Evolutionary conservation across 768 basidiomycete genomes (phyloP).

Genomic region (Exsudoporus frostii): DNA sequence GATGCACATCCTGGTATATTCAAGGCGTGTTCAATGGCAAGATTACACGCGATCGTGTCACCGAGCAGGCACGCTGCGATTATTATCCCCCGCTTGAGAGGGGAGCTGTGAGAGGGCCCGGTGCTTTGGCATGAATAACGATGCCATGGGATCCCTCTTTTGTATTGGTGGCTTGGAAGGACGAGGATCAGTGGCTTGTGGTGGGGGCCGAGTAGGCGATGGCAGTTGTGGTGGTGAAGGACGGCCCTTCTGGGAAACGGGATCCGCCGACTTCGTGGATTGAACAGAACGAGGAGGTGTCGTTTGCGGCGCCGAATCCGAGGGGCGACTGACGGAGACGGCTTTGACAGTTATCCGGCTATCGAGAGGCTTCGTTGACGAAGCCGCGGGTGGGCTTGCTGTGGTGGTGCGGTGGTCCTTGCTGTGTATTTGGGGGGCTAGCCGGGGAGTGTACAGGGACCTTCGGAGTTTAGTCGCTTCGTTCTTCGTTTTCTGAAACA

Average conservation of each 20-base stretch:
- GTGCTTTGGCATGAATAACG: slow-evolving; percentile 73
- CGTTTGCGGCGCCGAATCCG: slow-evolving; percentile 10
- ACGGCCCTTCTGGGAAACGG: slow-evolving; percentile 18
- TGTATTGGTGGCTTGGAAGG: slow-evolving; percentile 37
- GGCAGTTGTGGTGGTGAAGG: slow-evolving; percentile 29
- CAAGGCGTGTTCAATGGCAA: background rate
- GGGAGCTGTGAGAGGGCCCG: slow-evolving; percentile 58
- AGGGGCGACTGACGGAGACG: slow-evolving; percentile 40
- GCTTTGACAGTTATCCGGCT: slow-evolving; percentile 53
- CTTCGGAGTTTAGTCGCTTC: slow-evolving; percentile 69
- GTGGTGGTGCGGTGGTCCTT: slow-evolving; percentile 40
- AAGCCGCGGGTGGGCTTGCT: slow-evolving; percentile 34
- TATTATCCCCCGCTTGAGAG: slow-evolving; percentile 27
- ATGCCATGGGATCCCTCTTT: slow-evolving; percentile 63
- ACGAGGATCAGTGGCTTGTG: slow-evolving; percentile 27
- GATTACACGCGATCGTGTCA: slow-evolving; percentile 9
- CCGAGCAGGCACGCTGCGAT: slow-evolving; percentile 20
- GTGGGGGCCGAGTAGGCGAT: slow-evolving; percentile 11
- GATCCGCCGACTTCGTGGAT: slow-evolving; percentile 9
- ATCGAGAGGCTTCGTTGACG: slow-evolving; percentile 27
- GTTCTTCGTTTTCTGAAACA: slow-evolving; percentile 73
- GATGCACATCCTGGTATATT: slow-evolving; percentile 5
- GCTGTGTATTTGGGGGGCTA: slow-evolving; percentile 50
- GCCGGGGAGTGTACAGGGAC: slow-evolving; percentile 52
- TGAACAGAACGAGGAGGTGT: slow-evolving; percentile 34